Conservation (phyloP, 2,329 filamentous ascomycete genomes). For the Clarireedia homoeocarpa region DNA sequence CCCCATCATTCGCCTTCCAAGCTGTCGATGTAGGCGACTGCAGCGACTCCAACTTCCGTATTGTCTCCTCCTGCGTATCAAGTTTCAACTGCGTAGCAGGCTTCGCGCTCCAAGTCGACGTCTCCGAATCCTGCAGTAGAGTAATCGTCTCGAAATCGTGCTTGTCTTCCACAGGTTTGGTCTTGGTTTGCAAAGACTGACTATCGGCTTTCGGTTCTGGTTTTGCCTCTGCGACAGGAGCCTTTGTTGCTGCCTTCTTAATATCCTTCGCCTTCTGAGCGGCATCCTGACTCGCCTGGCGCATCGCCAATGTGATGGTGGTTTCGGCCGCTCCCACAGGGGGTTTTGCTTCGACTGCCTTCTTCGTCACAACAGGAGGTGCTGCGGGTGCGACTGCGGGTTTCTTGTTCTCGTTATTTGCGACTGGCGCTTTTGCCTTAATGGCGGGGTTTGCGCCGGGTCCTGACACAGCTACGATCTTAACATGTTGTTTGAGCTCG, state of each 20-base stretch:
- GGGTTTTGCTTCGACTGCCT: slow-evolving; percentile 11
- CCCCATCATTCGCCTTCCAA: slow-evolving; percentile 23
- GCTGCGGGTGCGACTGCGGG: slow-evolving; percentile 21
- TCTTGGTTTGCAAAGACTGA: slow-evolving; percentile 8
- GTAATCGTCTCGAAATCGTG: slow-evolving; percentile 10
- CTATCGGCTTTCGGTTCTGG: not conserved
- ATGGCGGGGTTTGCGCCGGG: slow-evolving; percentile 14
- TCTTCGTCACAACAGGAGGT: slow-evolving; percentile 15
- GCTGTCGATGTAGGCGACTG: slow-evolving; percentile 24
- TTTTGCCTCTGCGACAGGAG: not conserved
- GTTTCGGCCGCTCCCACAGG: slow-evolving; percentile 17
- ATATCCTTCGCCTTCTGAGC: slow-evolving; percentile 56
- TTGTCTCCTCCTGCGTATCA: slow-evolving; percentile 1
- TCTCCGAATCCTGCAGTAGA: slow-evolving; percentile 24
- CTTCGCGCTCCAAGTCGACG: slow-evolving; percentile 24
- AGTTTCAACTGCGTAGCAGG: not conserved
- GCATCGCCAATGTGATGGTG: slow-evolving; percentile 37
- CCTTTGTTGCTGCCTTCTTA: slow-evolving; percentile 32
- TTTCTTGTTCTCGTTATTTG: slow-evolving; percentile 28
- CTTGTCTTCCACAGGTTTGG: slow-evolving; percentile 12
- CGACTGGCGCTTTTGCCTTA: slow-evolving; percentile 23
- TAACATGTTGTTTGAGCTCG: slow-evolving; percentile 76
- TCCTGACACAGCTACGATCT: slow-evolving; percentile 8
- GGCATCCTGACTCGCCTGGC: slow-evolving; percentile 56
- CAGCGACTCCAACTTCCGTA: slow-evolving; percentile 16